A percentile compares a stretch with the other conserved stretches of the same genome.
These are phyloP conservation scores for Lactifluus pinguis DNA, from an alignment of 768 basidiomycete genomes.

Conservation along the genomic window DNA sequence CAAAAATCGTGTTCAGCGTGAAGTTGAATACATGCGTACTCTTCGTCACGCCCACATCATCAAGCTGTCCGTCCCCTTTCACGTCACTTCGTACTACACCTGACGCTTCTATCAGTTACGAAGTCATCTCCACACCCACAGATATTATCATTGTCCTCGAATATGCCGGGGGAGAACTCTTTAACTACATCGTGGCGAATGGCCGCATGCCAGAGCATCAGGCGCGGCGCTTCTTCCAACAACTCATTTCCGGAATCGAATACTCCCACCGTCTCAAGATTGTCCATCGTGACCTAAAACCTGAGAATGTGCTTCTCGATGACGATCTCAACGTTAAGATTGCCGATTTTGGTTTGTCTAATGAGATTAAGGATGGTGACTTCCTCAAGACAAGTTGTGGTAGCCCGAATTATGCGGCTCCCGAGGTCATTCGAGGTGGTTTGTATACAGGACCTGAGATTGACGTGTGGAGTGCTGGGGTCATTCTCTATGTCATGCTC, in stretches of 20 bases:
- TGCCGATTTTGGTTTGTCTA: constrained; percentile 96
- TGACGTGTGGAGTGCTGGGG: constrained; percentile 97
- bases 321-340: constrained; percentile 90
- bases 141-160: constrained; percentile 99
- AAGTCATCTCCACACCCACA: constrained; percentile 85
- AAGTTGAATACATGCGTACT: constrained; percentile 94
- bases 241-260: constrained; percentile 95
- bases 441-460: constrained; percentile 97
- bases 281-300: constrained; percentile 96
- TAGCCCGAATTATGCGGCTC: constrained; percentile 97
- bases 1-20: constrained; percentile 84
- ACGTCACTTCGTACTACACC: constrained; percentile 9
- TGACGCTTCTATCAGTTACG: constrained; percentile 42
- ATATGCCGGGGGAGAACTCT: constrained; percentile 91
- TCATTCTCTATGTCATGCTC: constrained; percentile 98
- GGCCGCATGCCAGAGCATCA: constrained; percentile 84
- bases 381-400: constrained; percentile 97
- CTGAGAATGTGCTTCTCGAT: constrained; percentile 88
- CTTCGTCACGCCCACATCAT: constrained; percentile 95
- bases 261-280: constrained; percentile 96
- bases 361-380: constrained; percentile 93
- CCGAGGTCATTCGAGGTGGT: constrained; percentile 93
- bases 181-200: constrained; percentile 95
- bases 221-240: constrained; percentile 94
- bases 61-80: constrained; percentile 63